A percentile compares a stretch with the other conserved stretches of the same genome.
phyloP scores from a whole-genome alignment of 2,329 filamentous ascomycete genomes.

The Pezicula rhizophila region DNA sequence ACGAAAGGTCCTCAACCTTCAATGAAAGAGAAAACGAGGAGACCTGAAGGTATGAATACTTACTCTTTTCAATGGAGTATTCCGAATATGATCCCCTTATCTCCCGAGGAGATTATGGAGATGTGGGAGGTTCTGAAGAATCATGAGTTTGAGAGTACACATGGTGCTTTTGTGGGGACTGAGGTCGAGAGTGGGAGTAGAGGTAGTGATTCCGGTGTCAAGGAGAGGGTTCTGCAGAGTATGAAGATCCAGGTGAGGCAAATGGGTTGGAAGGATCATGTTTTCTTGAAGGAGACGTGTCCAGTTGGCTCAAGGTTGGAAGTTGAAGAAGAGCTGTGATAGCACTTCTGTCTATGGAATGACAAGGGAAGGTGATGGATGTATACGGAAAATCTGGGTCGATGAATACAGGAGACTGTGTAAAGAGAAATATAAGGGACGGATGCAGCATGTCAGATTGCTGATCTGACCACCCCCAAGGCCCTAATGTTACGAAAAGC shows the following conservation, averaged over 20 bases:
- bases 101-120: constrained; percentile 52
- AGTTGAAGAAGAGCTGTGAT: background rate
- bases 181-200: constrained; percentile 49
- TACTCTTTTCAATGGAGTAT: constrained; percentile 75
- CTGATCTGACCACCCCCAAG: too few relatives aligned
- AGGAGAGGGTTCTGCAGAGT: constrained; percentile 63
- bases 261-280: constrained; percentile 22
- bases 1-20: constrained; percentile 31
- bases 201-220: constrained; percentile 37
- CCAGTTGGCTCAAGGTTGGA: background rate
- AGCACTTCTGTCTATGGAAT: background rate
- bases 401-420: too few relatives aligned
- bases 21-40: constrained; percentile 26
- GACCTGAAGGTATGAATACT: constrained; percentile 41
- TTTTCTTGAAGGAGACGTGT: constrained; percentile 18
- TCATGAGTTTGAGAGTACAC: constrained; percentile 58
- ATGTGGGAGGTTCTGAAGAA: constrained; percentile 66
- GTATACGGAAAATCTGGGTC: too few relatives aligned
- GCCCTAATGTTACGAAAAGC: too few relatives aligned
- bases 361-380: too few relatives aligned
- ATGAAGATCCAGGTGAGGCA: constrained; percentile 63
- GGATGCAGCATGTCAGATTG: too few relatives aligned
- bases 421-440: too few relatives aligned
- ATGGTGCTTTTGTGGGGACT: constrained; percentile 59
- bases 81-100: constrained; percentile 68